Evolutionary conservation across 2,329 filamentous ascomycete genomes (phyloP).

Genomic region (Simplicillium aogashimaense): DNA sequence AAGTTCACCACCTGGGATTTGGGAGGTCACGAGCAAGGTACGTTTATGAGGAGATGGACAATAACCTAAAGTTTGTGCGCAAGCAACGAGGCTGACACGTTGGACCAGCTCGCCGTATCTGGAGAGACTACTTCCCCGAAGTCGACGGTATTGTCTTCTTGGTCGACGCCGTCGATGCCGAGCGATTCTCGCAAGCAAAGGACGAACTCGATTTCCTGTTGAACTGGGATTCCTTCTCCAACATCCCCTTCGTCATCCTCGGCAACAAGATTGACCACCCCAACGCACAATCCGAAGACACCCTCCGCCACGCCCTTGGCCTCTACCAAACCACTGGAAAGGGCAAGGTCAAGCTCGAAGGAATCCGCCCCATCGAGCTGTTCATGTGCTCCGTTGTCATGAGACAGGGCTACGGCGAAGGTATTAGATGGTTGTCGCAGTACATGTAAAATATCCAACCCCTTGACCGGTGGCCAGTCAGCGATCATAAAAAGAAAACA

Average conservation of each 20-base stretch:
- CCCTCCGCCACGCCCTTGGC: constrained; percentile 83
- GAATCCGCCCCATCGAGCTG: constrained; percentile 88
- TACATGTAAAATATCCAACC: constrained; percentile 55
- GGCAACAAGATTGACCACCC: constrained; percentile 99
- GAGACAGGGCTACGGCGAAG: constrained; percentile 91
- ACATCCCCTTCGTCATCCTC: constrained; percentile 91
- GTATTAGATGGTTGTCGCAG: constrained; percentile 84
- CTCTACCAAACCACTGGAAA: constrained; percentile 95
- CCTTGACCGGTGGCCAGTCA: not conserved
- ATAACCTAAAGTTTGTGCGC: no score
- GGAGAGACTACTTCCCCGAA: constrained; percentile 96
- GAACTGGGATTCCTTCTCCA: constrained; percentile 91
- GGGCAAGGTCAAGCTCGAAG: constrained; percentile 86
- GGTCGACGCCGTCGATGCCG: constrained; percentile 93
- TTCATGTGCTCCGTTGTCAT: constrained; percentile 99
- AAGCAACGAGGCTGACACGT: not conserved
- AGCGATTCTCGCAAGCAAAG: constrained; percentile 89
- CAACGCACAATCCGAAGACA: constrained; percentile 89
- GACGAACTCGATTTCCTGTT: constrained; percentile 93
- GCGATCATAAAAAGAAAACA: not conserved
- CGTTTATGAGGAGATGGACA: constrained; percentile 9
- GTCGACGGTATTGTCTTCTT: constrained; percentile 96
- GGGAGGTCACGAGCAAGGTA: constrained; percentile 87
- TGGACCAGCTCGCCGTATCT: constrained; percentile 68
- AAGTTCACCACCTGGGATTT: constrained; percentile 93